Percentiles rank a stretch among this genome's conserved stretches.
phyloP scores from a whole-genome alignment of 176 grass and related monocot genomes.

The Cocos nucifera region DNA sequence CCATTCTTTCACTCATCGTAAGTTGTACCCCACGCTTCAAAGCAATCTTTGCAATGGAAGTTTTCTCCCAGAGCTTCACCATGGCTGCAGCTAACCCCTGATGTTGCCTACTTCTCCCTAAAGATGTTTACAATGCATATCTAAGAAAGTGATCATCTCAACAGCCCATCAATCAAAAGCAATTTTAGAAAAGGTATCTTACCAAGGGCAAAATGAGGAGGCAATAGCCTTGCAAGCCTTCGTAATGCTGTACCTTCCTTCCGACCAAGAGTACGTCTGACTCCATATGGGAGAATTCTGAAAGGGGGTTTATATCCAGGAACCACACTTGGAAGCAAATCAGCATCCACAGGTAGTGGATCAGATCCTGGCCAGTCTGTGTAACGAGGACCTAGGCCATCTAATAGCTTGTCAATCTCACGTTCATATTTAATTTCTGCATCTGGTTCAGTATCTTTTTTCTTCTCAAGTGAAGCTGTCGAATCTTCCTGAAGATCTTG shows the following conservation, averaged over 20 bases:
- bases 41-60: slow-evolving; percentile 83
- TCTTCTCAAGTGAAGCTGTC: slow-evolving; percentile 16
- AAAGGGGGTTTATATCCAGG: slow-evolving; percentile 72
- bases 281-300: slow-evolving; percentile 78
- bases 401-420: slow-evolving; percentile 80
- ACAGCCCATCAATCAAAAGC: too few relatives aligned
- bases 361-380: slow-evolving; percentile 73
- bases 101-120: slow-evolving; percentile 84
- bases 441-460: slow-evolving; percentile 20
- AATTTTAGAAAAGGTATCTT: slow-evolving; percentile 5
- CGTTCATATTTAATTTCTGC: slow-evolving; percentile 71
- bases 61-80: slow-evolving; percentile 89
- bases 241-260: slow-evolving; percentile 64
- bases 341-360: slow-evolving; percentile 83
- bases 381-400: slow-evolving; percentile 72
- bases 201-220: slow-evolving; percentile 93
- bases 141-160: too few relatives aligned
- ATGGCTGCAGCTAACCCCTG: slow-evolving; percentile 81
- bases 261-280: slow-evolving; percentile 44
- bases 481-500: background rate
- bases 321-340: slow-evolving; percentile 55
- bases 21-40: slow-evolving; percentile 86
- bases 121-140: too few relatives aligned
- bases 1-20: slow-evolving; percentile 93
- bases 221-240: slow-evolving; percentile 64